phyloP scores from a whole-genome alignment of 805 yeast genomes.

The Ogataea angusta region DNA sequence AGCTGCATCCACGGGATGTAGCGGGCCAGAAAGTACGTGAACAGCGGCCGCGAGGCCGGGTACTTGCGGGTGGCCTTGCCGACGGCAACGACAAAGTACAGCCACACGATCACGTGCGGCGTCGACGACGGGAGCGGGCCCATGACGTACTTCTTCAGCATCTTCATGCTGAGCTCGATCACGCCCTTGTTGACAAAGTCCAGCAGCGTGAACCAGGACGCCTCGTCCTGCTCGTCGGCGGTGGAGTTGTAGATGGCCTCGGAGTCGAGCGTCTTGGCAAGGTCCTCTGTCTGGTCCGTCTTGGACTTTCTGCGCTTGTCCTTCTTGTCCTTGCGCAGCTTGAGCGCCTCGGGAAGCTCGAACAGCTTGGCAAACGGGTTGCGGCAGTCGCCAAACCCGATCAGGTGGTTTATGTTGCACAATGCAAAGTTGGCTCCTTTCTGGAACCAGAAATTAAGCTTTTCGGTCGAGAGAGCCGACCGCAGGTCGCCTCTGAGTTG shows the following conservation, averaged over 20 bases:
- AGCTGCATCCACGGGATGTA: slow-evolving; percentile 69
- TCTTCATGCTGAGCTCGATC: slow-evolving; percentile 64
- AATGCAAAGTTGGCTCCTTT: slow-evolving; percentile 74
- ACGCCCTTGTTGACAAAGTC: slow-evolving; percentile 60
- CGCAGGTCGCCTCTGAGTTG: slow-evolving; percentile 40
- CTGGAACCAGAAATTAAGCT: slow-evolving; percentile 69
- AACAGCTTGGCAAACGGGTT: slow-evolving; percentile 77
- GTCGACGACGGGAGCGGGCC: slow-evolving; percentile 72
- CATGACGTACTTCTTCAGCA: slow-evolving; percentile 58
- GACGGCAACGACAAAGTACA: slow-evolving; percentile 64
- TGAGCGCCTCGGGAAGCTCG: slow-evolving; percentile 66
- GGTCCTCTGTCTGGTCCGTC: slow-evolving; percentile 16
- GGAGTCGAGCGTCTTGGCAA: slow-evolving; percentile 15
- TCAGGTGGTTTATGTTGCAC: slow-evolving; percentile 68
- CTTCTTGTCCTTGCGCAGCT: slow-evolving; percentile 68
- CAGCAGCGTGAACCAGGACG: slow-evolving; percentile 57
- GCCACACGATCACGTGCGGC: slow-evolving; percentile 75
- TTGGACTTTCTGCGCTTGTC: slow-evolving; percentile 54
- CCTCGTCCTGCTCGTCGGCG: slow-evolving; percentile 30
- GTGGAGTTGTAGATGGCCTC: slow-evolving; percentile 25
- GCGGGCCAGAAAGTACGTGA: slow-evolving; percentile 49
- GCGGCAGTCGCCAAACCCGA: slow-evolving; percentile 73
- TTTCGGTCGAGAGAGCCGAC: slow-evolving; percentile 38
- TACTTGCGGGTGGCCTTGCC: slow-evolving; percentile 49
- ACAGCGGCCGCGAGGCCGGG: slow-evolving; percentile 46